Evolutionary conservation across 1,284 basidiomycete genomes (phyloP).

Genomic region (Cryptococcus floricola): DNA sequence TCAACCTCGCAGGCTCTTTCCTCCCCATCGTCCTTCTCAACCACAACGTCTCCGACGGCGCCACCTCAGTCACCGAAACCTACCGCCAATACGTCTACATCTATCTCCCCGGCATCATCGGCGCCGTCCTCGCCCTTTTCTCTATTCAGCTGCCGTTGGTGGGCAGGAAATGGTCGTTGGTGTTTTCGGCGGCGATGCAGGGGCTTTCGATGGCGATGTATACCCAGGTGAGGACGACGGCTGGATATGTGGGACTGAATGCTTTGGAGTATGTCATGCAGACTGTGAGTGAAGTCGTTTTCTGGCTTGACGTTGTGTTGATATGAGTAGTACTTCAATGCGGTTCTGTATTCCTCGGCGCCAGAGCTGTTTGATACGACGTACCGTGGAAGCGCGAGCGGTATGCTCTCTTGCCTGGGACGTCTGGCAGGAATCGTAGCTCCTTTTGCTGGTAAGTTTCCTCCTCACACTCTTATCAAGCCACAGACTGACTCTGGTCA

Average conservation of each 20-base stretch:
- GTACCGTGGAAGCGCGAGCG: slow-evolving; percentile 45
- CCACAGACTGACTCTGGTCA: too few species aligned
- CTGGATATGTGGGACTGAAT: slow-evolving; percentile 44
- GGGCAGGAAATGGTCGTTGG: slow-evolving; percentile 49
- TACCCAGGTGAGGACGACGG: slow-evolving; percentile 38
- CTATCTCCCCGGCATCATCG: slow-evolving; percentile 46
- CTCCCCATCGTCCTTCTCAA: slow-evolving; percentile 47
- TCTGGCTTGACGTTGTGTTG: too few species aligned
- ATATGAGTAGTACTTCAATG: too few species aligned
- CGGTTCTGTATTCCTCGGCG: slow-evolving; percentile 45
- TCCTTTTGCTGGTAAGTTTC: slow-evolving; percentile 8
- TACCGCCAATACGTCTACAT: slow-evolving; percentile 48
- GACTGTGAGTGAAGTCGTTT: too few species aligned
- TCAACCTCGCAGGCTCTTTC: slow-evolving; percentile 49
- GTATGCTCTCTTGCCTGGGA: slow-evolving; percentile 16
- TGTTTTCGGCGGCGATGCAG: slow-evolving; percentile 46
- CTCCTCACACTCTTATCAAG: too few species aligned
- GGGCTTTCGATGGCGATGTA: slow-evolving; percentile 49
- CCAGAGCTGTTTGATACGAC: slow-evolving; percentile 49
- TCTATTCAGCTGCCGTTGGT: slow-evolving; percentile 47
- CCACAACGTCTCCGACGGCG: slow-evolving; percentile 37
- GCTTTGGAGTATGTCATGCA: slow-evolving; percentile 43
- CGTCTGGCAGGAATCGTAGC: slow-evolving; percentile 16
- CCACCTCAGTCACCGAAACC: slow-evolving; percentile 41
- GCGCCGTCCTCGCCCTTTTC: slow-evolving; percentile 40